A percentile compares a stretch with the other conserved stretches of the same genome.
Evolutionary conservation across 805 yeast genomes (phyloP).

Genomic region (Sporopachydermia quercuum): DNA sequence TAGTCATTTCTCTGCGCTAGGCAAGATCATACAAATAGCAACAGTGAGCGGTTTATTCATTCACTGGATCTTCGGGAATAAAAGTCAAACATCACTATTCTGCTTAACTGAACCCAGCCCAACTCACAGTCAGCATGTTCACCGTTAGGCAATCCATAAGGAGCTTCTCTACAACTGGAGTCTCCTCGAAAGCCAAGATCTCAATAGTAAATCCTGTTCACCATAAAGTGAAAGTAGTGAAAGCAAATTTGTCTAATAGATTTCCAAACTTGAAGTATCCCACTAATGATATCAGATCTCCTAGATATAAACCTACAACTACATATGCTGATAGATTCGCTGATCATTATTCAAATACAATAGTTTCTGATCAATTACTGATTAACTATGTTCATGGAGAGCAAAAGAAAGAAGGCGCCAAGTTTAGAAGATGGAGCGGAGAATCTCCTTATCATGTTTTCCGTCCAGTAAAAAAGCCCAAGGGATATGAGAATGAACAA

Average conservation of each 20-base stretch:
- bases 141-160: background rate
- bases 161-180: background rate
- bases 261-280: slow-evolving; percentile 53
- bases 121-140: slow-evolving; percentile 1
- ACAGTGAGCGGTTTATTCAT: too few relatives aligned
- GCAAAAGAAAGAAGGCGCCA: slow-evolving; percentile 41
- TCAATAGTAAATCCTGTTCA: slow-evolving; percentile 85
- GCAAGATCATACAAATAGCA: too few relatives aligned
- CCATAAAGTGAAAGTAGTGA: slow-evolving; percentile 66
- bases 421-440: slow-evolving; percentile 74
- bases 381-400: slow-evolving; percentile 59
- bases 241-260: slow-evolving; percentile 59
- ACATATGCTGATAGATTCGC: slow-evolving; percentile 68
- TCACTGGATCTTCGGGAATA: too few relatives aligned
- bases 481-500: slow-evolving; percentile 58
- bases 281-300: slow-evolving; percentile 65
- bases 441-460: slow-evolving; percentile 79
- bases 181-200: slow-evolving; percentile 30
- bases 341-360: slow-evolving; percentile 61
- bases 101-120: background rate
- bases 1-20: too few relatives aligned
- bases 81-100: too few relatives aligned
- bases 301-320: slow-evolving; percentile 58
- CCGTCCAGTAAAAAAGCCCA: slow-evolving; percentile 64
- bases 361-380: slow-evolving; percentile 65